Evolutionary conservation across 139 green algal genomes (phyloP).

Genomic region (Bryopsis sp.): DNA sequence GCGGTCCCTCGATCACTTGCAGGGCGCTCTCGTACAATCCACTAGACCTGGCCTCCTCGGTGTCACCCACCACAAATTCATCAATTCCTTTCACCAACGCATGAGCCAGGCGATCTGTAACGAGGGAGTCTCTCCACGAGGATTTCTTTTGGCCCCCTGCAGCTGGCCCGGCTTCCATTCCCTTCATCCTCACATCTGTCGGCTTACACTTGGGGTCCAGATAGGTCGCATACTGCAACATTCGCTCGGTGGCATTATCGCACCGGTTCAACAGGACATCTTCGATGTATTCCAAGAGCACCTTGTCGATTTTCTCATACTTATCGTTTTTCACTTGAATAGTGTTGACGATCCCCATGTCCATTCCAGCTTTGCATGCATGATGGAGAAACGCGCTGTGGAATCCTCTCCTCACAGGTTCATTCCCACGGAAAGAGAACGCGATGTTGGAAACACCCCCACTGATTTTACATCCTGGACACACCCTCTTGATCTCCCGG

Average conservation of each 20-base stretch:
- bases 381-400: slow-evolving; percentile 92
- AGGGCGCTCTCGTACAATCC: slow-evolving; percentile 71
- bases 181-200: slow-evolving; percentile 63
- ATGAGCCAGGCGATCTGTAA: slow-evolving; percentile 84
- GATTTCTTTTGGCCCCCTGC: slow-evolving; percentile 29
- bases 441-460: slow-evolving; percentile 97
- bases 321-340: slow-evolving; percentile 84
- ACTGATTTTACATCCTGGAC: slow-evolving; percentile 89
- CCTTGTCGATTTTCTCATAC: slow-evolving; percentile 97
- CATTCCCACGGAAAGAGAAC: slow-evolving; percentile 97
- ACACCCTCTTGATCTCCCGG: slow-evolving; percentile 87
- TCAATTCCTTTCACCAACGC: slow-evolving; percentile 97
- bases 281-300: slow-evolving; percentile 92
- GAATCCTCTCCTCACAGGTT: slow-evolving; percentile 87
- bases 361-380: slow-evolving; percentile 90
- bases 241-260: slow-evolving; percentile 92
- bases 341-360: slow-evolving; percentile 99
- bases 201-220: slow-evolving; percentile 92
- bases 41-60: slow-evolving; percentile 77
- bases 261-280: slow-evolving; percentile 96
- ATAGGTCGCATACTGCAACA: slow-evolving; percentile 82
- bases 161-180: slow-evolving; percentile 17
- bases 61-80: slow-evolving; percentile 76
- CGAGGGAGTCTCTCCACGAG: slow-evolving; percentile 69
- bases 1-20: slow-evolving; percentile 92